Evolutionary conservation across 306 rosid species (phyloP), one percentile per base, ranked within the genome.

Genomic region (Ceratonia siliqua): DNA sequence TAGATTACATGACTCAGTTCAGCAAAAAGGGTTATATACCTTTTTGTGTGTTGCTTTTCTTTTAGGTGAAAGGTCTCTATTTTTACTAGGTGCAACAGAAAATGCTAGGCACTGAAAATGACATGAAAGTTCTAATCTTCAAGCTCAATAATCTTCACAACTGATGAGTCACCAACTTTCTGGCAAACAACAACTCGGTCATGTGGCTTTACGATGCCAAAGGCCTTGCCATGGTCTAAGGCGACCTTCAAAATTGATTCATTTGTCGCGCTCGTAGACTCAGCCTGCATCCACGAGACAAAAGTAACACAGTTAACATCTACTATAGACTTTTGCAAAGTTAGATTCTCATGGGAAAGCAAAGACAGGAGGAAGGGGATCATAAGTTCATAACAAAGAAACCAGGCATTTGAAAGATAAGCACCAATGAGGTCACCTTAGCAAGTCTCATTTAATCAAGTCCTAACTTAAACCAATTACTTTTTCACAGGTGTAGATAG

Each of bases 171-270:
- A 11, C 94, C 98, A 25, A 92, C 90, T 83, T 92, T 92, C 85
- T 92, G 98, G 84, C 98, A 92, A 39, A 92, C 87, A 42, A 92
- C 98, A 15, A 92, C 89, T 11, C 98, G 92, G 67, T 92, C 98
- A 22, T 90, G 98, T 11, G 98, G 82, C 84, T 90, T 92, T 22
- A 92, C 67, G 12, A 92, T 87, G 42, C 94, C 96, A 0, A 73
- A 67, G 38, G 86, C 82, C 83, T 90, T 92, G 70, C 98, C 98
- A 68, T 90, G 92, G 61, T 90, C 96, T 72, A 92, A 89, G 14
- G 98, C 94, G 43, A 90, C 96, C 91, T 92, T 92, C 46, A 92
- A 79, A 82, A 92, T 89, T 0, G 98, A 92, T 57, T 92, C 98
- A 21, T 88, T 92, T 68, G 98, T 84, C 59, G 84, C 88, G 68